A percentile compares a stretch with the other conserved stretches of the same genome.
Conservation (phyloP, 2,329 filamentous ascomycete genomes). For the Cytospora piceae region DNA sequence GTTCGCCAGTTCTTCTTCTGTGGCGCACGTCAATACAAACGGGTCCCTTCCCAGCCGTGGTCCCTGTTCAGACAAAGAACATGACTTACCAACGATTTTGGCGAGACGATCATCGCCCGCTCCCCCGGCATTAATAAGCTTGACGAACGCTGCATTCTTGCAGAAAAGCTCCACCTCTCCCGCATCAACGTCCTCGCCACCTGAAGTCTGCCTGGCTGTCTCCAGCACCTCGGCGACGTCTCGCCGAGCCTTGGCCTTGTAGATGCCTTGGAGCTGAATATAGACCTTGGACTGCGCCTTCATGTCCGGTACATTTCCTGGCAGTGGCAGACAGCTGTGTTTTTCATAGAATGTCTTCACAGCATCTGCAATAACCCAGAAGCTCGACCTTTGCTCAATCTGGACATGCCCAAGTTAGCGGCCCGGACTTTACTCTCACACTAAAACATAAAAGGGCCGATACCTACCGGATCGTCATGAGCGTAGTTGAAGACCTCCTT, state of each 20-base stretch:
- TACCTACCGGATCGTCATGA: constrained; percentile 55
- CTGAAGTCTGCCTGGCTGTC: constrained; percentile 58
- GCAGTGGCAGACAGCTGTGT: constrained; percentile 76
- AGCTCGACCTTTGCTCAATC: constrained; percentile 59
- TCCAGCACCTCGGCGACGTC: constrained; percentile 77
- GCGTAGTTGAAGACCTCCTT: constrained; percentile 78
- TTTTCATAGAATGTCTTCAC: constrained; percentile 75
- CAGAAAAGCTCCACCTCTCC: constrained; percentile 89
- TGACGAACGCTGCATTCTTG: constrained; percentile 92
- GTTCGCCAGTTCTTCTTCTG: constrained; percentile 58
- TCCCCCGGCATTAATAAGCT: constrained; percentile 69
- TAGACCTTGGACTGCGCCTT: constrained; percentile 92
- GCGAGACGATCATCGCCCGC: constrained; percentile 52
- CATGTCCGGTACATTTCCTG: constrained; percentile 93
- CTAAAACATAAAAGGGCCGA: constrained; percentile 33
- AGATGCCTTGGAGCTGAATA: constrained; percentile 87
- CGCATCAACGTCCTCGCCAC: constrained; percentile 60
- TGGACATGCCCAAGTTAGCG: constrained; percentile 31
- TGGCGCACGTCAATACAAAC: constrained; percentile 36
- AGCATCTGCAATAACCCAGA: constrained; percentile 88
- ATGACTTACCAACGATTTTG: constrained; percentile 57
- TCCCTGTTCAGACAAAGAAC: constrained; percentile 7
- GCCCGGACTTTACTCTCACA: constrained; percentile 1
- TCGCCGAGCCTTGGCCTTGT: constrained; percentile 82
- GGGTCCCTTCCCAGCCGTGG: background rate